These are phyloP conservation scores for Antarctomyces pellizariae DNA, from an alignment of 495 filamentous ascomycete genomes.

Conservation along the genomic window DNA sequence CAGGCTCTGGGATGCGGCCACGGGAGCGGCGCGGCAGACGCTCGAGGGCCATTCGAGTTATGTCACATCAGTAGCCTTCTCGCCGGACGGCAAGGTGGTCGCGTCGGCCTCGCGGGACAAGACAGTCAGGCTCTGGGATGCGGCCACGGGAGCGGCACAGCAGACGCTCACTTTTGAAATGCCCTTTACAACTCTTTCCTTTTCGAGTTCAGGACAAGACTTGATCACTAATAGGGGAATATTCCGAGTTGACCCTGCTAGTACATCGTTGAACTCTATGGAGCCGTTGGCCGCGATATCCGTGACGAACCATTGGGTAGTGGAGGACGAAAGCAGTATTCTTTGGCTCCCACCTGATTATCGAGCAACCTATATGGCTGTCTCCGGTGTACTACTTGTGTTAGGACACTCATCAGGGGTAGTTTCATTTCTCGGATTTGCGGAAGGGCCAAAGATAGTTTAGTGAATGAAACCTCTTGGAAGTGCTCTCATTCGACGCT, in stretches of 20 bases:
- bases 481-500: constrained; percentile 6
- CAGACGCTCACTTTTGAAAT: constrained; percentile 11
- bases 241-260: too few species aligned
- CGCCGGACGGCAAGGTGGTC: constrained; percentile 11
- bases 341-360: constrained; percentile 9
- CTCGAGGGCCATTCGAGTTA: constrained; percentile 11
- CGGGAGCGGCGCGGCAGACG: constrained; percentile 8
- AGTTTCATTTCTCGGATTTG: constrained; percentile 6
- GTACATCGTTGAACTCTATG: too few species aligned
- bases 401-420: constrained; percentile 6
- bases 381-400: constrained; percentile 4
- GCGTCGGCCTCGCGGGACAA: constrained; percentile 15
- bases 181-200: too few species aligned
- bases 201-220: too few species aligned
- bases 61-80: constrained; percentile 14
- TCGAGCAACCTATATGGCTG: constrained; percentile 3
- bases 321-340: constrained; percentile 5
- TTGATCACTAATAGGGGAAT: too few species aligned
- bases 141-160: constrained; percentile 9
- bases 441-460: constrained; percentile 4
- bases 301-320: constrained; percentile 6
- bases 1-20: constrained; percentile 17
- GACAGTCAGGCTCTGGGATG: constrained; percentile 18
- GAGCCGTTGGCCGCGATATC: constrained; percentile 4
- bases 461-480: constrained; percentile 2